Evolutionary conservation across 2,329 filamentous ascomycete species (phyloP), one percentile per base, ranked within the genome.

Genomic region (Scorias spongiosa): DNA sequence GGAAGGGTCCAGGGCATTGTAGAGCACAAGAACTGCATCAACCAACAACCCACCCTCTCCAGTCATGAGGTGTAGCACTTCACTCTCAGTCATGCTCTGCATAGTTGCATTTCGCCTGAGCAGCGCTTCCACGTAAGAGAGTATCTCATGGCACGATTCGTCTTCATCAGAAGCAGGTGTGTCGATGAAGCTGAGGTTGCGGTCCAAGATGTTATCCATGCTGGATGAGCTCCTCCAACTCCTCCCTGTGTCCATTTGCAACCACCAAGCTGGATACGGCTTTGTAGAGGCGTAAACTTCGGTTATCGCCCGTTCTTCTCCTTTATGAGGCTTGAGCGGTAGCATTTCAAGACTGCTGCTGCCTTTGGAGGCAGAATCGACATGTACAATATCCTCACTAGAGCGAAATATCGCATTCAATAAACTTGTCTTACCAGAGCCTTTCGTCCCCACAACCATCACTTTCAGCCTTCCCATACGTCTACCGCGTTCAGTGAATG

Each of bases 131-230:
- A 93, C 72, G 57, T 93, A 93, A 10, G 51, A 37, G 2, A 48
- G 36, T n/a, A 60, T 43, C 15, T 46, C 40, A 15, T 49, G 43
- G 12, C 50, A 42, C 10, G 42, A 46, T 34, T 76, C 72, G 41
- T 78, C 76, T 42, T 57, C 61, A 36, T 69, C 66, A 60, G 76
- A 78, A 10, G 80, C 79, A 10, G 81, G 77, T 2, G 84, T 89
- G 64, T 96, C 89, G 46, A 95, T 79, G 58, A 98, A 95, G 61
- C 86, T 94, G 5, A 98, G 65, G 57, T 98, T 98, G 28, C 89
- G 76, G 58, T 96, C 89, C 39, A 96, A 67, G 34, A 95, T 75
- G 17, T 78, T 74, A 49, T 91, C 87, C 7, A 79, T 78, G 42
- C 77, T 66, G 55, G 83, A 89, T 58, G 80, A 84, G 54, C 81